A percentile compares a stretch with the other conserved stretches of the same genome.
These are phyloP conservation scores for Hyparrhenia diplandra DNA, from an alignment of 176 grass and related monocot species.

Conservation along the genomic window DNA sequence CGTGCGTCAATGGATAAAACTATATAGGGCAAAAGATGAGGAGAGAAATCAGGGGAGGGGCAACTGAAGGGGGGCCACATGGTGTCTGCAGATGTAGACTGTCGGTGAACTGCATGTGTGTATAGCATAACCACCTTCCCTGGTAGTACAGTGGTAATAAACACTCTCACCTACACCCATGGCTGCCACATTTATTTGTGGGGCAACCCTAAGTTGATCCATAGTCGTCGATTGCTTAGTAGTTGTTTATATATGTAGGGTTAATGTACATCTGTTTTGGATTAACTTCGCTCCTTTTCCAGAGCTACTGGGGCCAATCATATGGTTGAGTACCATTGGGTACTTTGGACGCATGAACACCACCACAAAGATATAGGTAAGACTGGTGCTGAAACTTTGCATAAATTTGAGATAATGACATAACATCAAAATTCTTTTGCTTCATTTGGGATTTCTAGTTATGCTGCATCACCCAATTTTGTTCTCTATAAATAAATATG, in stretches of 20 bases:
- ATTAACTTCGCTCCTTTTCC: slow-evolving; percentile 14
- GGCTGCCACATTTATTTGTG: slow-evolving; percentile 68
- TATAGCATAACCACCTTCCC: slow-evolving; percentile 50
- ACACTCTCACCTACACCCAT: slow-evolving; percentile 67
- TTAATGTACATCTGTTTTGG: slow-evolving; percentile 11
- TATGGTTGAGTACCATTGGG: slow-evolving; percentile 22
- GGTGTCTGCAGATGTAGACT: slow-evolving; percentile 43
- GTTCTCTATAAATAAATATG: not conserved
- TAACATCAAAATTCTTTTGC: slow-evolving; percentile 7
- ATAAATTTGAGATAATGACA: not conserved
- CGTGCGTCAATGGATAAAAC: slow-evolving; percentile 12
- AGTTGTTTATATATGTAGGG: slow-evolving; percentile 23
- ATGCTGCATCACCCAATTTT: not conserved
- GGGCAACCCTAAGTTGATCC: slow-evolving; percentile 38
- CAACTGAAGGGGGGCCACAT: slow-evolving; percentile 33
- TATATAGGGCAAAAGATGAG: not conserved
- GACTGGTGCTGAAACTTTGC: slow-evolving; percentile 14
- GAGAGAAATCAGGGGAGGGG: slow-evolving; percentile 24
- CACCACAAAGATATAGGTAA: slow-evolving; percentile 13
- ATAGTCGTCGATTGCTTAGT: slow-evolving; percentile 9
- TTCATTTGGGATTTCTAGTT: not conserved
- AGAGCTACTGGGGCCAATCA: slow-evolving; percentile 4
- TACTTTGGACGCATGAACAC: not conserved
- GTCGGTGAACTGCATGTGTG: slow-evolving; percentile 64
- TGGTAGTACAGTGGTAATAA: slow-evolving; percentile 62